Base-by-base conservation (phyloP, 345 rosid genomes). In the Hibiscus mutabilis region DNA sequence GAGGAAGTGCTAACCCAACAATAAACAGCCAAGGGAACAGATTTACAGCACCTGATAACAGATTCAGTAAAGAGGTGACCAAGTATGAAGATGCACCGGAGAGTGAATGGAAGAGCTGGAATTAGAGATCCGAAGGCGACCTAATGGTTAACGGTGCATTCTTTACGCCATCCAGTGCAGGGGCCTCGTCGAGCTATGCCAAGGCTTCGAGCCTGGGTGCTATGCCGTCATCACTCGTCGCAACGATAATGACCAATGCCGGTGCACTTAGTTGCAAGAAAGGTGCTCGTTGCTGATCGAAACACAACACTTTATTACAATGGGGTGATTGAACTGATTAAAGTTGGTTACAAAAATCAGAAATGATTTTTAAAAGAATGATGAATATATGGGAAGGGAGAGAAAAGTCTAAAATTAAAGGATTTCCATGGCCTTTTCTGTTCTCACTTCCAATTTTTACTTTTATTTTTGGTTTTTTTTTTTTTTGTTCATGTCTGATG, bases 1-100 rank as follows among this genome's bases (percentile, higher is more conserved):
- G 97, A 75, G 94, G 94, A 35, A 91, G 97, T 75, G 93, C 94
- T n/a, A 35, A 58, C 66, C 97, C 97, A 3, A 91, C 97, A 65
- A 91, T 91, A 72, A 91, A 91, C 78, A 89, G 94, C 78, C 97
- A 91, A 82, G 97, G 94, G 76, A 91, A 91, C 64, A 82, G 92
- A 66, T 91, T 87, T 77, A 55, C 67, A 6, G 94, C 97, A 4
- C 97, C 97, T 31, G 76, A 91, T 19, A 11, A 1, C 55, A 69
- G 88, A 58, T 67, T 21, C 74, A 85, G 84, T 84, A 91, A 91
- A 84, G 94, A 91, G 89, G 84, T 91, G 18, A 91, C 97, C 15
- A 91, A 91, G 67, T 87, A 87, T 15, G 97, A 91, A 68, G 88
- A 87, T 78, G 94, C 97, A 1, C 86, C 94, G 1, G 75, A 75